phyloP scores from a whole-genome alignment of 768 basidiomycete species.

The Suillus subalutaceus region DNA sequence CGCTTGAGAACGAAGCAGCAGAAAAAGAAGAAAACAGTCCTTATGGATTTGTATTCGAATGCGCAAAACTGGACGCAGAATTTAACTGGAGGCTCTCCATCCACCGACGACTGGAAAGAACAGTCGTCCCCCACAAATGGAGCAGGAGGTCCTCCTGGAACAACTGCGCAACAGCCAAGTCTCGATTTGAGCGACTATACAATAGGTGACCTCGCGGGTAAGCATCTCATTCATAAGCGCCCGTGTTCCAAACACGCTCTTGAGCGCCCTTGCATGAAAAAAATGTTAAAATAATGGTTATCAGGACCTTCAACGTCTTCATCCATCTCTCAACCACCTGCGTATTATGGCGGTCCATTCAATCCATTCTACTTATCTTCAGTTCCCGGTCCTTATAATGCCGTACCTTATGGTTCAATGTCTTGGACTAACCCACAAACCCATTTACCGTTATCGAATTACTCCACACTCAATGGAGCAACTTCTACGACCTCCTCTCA shows the following conservation, averaged over 20 bases:
- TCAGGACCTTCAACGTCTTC: conserved; percentile 43
- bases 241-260: conserved; percentile 18
- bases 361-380: conserved; percentile 43
- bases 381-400: conserved; percentile 51
- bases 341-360: conserved; percentile 45
- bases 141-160: conserved; percentile 29
- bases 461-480: conserved; percentile 81
- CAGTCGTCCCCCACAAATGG: conserved; percentile 27
- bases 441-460: conserved; percentile 65
- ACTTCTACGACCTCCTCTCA: conserved; percentile 45
- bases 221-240: conserved; percentile 36
- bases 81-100: conserved; percentile 32
- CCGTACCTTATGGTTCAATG: conserved; percentile 54
- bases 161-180: conserved; percentile 31
- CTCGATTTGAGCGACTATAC: conserved; percentile 48
- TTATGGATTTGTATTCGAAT: conserved; percentile 51
- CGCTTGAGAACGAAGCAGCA: conserved; percentile 44
- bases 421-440: conserved; percentile 46
- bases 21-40: conserved; percentile 45
- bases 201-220: conserved; percentile 46
- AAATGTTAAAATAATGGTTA: conserved; percentile 16
- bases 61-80: conserved; percentile 43
- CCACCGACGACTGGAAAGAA: conserved; percentile 46
- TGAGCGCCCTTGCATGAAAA: conserved; percentile 9
- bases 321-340: conserved; percentile 41